Evolutionary conservation across 129 eudicot species (phyloP).

Genomic region (Flaveria brownii): DNA sequence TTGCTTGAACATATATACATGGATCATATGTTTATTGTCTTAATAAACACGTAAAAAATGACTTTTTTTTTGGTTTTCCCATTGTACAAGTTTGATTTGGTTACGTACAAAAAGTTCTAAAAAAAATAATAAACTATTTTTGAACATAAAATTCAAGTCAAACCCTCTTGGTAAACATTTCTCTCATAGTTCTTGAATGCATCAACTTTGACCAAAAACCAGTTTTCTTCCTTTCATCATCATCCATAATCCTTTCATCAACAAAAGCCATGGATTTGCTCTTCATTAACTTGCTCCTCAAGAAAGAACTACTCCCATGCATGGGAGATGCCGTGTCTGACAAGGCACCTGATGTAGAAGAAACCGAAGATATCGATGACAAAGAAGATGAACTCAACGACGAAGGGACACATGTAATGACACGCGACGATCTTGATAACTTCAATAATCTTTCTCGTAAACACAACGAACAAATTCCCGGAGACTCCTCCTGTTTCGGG

Average conservation of each 20-base stretch:
- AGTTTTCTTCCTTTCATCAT: conserved; percentile 31
- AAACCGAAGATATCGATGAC: conserved; percentile 44
- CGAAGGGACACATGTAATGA: conserved; percentile 2
- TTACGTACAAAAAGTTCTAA: background rate
- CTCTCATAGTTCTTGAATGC: conserved; percentile 56
- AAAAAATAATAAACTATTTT: background rate
- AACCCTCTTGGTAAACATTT: conserved; percentile 41
- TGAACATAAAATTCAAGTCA: conserved; percentile 15
- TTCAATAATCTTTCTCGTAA: conserved; percentile 52
- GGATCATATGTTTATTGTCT: background rate
- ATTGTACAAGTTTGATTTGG: background rate
- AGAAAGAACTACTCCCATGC: conserved; percentile 25
- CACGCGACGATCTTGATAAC: conserved; percentile 31
- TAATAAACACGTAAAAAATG: background rate
- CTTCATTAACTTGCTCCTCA: conserved; percentile 47
- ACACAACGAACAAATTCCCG: conserved; percentile 81
- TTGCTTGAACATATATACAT: background rate
- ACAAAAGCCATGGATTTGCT: conserved; percentile 57
- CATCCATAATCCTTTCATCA: conserved; percentile 24
- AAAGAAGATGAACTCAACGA: conserved; percentile 37
- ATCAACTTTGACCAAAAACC: conserved; percentile 69
- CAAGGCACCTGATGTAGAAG: conserved; percentile 43
- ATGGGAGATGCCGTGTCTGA: conserved; percentile 55
- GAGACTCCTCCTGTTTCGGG: conserved; percentile 76
- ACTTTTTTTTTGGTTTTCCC: background rate